Conservation (phyloP, 345 rosid genomes). For the Punica granatum region DNA sequence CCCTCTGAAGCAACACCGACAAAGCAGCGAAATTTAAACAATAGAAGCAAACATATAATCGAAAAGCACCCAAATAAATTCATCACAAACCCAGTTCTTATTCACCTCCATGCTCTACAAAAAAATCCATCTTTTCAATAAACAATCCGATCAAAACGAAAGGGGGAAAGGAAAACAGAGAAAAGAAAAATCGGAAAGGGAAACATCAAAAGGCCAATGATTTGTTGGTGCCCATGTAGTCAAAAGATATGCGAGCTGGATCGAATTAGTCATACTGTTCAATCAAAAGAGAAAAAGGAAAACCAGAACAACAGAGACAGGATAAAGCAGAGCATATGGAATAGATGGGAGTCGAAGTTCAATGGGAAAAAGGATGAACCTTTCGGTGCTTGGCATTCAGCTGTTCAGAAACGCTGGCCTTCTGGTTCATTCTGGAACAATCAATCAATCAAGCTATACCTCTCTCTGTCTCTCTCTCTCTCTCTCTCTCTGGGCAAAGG, state of each 20-base stretch:
- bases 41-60: no score
- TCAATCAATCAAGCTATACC: no score
- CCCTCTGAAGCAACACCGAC: no score
- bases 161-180: neutral
- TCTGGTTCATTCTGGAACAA: conserved; percentile 42
- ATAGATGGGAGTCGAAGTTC: neutral
- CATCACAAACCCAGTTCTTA: neutral
- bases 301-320: neutral
- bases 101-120: neutral
- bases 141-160: neutral
- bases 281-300: neutral
- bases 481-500: neutral
- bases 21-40: no score
- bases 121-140: neutral
- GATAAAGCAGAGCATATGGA: neutral
- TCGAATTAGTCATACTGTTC: neutral
- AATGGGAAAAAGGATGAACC: conserved; percentile 23
- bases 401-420: conserved; percentile 56
- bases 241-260: neutral
- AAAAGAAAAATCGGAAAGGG: neutral
- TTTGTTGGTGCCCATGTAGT: neutral
- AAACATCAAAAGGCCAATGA: neutral
- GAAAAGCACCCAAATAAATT: neutral
- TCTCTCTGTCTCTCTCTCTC: no score
- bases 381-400: conserved; percentile 51